Base-by-base conservation (phyloP, 345 rosid genomes). In the Hibiscus tridactylites region DNA sequence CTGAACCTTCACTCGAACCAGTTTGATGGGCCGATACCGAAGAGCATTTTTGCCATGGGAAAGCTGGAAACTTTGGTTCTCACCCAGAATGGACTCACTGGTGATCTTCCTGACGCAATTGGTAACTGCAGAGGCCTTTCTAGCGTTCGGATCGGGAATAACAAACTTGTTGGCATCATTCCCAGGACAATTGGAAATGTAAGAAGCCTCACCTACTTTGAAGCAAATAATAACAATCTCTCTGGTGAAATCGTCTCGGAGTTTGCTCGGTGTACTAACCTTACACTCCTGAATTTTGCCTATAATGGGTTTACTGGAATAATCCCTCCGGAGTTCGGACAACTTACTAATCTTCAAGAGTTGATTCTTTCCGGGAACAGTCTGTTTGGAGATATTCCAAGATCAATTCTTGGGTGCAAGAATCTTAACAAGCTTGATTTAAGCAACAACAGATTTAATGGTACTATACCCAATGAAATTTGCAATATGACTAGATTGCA, bases 1-100 rank as follows among this genome's bases (percentile, higher is more conserved):
- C 77, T 95, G 83, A 95, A 95, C 84, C 96, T 95, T 77, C 99
- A 95, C 68, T 92, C 99, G 0, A 95, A 95, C 76, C 80, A 74
- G 76, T 90, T 95, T 10, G 83, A 80, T 17, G 97, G 97, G 81
- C 56, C 83, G 59, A 87, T 95, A 39, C 99, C 99, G 4, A 70
- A 78, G 77, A 87, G 92, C 81, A 72, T 95, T 73, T 95, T 95
- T 71, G 83, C 83, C 46, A 84, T 76, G 84, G 97, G 97, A 75
- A 90, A 87, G 86, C 85, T 95, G 77, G 85, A 86, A 79, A 73
- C 84, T 76, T 83, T 95, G 87, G 85, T 92, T 73, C 86, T 95
- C 70, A 92, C 99, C 5, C 90, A 86, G 85, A 95, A 95, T 72
- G 83, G 82, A 73, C 73, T 95, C 61, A 79, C 71, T 3, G 93